Base-by-base conservation (phyloP, 2,329 filamentous ascomycete species). In the Teratosphaeria gauchensis region DNA sequence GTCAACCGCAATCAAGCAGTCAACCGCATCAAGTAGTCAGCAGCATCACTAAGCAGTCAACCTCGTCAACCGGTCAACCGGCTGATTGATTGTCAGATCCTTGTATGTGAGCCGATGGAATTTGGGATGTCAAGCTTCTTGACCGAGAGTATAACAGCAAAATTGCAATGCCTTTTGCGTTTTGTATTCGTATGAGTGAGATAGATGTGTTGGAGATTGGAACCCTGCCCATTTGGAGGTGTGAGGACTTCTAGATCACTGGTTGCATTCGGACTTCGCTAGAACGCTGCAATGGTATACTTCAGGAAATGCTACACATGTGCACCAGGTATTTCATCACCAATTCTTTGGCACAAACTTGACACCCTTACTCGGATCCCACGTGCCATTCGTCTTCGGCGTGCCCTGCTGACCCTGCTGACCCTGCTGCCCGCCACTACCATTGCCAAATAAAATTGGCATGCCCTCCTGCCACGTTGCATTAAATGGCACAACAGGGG, bases 391-490 rank as follows among this genome's bases (percentile, higher is more conserved):
- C 12, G 51, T 53, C 11, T 59, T 59, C 21, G 56, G 55, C 53
- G 33, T 48, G 56, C 53, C 55, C 38, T 53, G 24, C 55, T 28
- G 52, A 31, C 48, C 31, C 28, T 51, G 32, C n/a, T n/a, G n/a
- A 30, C 33, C 28, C 28, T 51, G 32, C 19, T 19, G 33, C 31
- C 38, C 55, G n/a, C 52, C 56, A 31, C 38, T 42, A 2, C 55
- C 59, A 16, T 64, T 65, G 2, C 64, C 69, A 62, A 72, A 72
- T 46, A 66, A 55, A 55, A 72, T 72, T 30, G 69, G 69, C 69
- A 72, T 70, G 8, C 68, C 67, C 60, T 72, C 66, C 54, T 70
- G 66, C 69, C 70, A 72, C 8, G 68, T 71, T 57, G 65, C 64
- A 21, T 55, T 59, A 48, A 51, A 57, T 19, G 53, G 28, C 53